phyloP scores from a whole-genome alignment of 495 filamentous ascomycete genomes.

The Stereocaulon alpinum region DNA sequence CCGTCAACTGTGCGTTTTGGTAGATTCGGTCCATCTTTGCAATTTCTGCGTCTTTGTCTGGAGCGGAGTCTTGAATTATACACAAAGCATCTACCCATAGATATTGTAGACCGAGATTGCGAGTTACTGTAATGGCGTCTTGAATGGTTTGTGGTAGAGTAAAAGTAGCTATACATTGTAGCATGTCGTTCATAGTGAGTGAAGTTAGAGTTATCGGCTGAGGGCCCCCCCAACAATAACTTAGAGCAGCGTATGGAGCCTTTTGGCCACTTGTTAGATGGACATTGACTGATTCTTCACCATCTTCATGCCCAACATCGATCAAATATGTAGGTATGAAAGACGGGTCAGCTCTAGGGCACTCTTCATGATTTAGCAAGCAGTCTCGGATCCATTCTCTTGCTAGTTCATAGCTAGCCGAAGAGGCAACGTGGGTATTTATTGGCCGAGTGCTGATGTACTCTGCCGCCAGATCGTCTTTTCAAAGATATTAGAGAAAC shows the following conservation, averaged over 20 bases:
- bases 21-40: conserved; percentile 13
- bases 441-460: background rate
- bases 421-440: background rate
- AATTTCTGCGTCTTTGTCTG: conserved; percentile 16
- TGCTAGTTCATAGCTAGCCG: background rate
- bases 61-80: conserved; percentile 16
- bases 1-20: conserved; percentile 11
- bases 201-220: conserved; percentile 12
- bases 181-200: conserved; percentile 1
- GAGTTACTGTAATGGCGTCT: conserved; percentile 14
- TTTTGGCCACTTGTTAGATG: background rate
- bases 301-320: background rate
- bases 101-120: conserved; percentile 12
- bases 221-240: conserved; percentile 16
- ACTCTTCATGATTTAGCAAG: background rate
- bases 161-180: background rate
- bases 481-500: too few relatives aligned
- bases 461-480: background rate
- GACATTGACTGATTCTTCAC: too few relatives aligned
- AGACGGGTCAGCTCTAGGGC: background rate
- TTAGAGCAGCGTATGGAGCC: conserved; percentile 11
- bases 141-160: conserved; percentile 13
- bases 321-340: background rate
- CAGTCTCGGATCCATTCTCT: background rate
- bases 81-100: conserved; percentile 19